Evolutionary conservation across 495 filamentous ascomycete species (phyloP), one percentile per base, ranked within the genome.

Genomic region (Collariella sp.): DNA sequence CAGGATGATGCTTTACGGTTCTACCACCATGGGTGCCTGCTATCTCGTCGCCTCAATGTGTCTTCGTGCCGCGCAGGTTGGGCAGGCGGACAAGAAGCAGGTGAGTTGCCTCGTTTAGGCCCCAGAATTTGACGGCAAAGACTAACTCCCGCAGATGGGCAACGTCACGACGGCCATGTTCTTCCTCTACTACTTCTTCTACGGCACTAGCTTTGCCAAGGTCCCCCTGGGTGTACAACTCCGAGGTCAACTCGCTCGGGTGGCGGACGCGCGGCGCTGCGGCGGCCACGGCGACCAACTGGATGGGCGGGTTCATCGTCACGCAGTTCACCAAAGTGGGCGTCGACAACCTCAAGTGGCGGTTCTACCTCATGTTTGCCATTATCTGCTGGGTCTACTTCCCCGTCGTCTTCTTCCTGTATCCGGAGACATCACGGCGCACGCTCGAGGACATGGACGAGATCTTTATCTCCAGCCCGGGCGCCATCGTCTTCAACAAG

Each of bases 371-470:
- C 31, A 22, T 48, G 18, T 48, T 48, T 12, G 46, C 46, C 33
- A 31, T 48, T 31, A 48, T 48, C 46, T 48, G 46, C 46, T 48
- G 46, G 46, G 46, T 31, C 46, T 48, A 48, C 46, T 48, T 48
- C 46, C 46, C 46, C 46, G 46, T 48, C 46, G 46, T 48, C 46
- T 48, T 48, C 46, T 48, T 48, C 46, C 31, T 48, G 46, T 48
- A 48, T 31, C 46, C 46, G 31, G 46, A 48, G 19, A 48, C 46
- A 18, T 35, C 46, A 11, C 46, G 46, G 7, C 46, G 46, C 31
- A 48, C 46, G 29, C 46, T 48, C 46, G 46, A 48, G 46, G 46
- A 48, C 33, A 48, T 48, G 46, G 46, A 48, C 46, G 46, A 48
- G 46, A 35, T 48, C 31, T 48, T 48, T 31, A 35, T 48, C 29